A percentile compares a stretch with the other conserved stretches of the same genome.
Evolutionary conservation across 208 protist genomes (phyloP).

Genomic region (Leishmania mexicana): DNA sequence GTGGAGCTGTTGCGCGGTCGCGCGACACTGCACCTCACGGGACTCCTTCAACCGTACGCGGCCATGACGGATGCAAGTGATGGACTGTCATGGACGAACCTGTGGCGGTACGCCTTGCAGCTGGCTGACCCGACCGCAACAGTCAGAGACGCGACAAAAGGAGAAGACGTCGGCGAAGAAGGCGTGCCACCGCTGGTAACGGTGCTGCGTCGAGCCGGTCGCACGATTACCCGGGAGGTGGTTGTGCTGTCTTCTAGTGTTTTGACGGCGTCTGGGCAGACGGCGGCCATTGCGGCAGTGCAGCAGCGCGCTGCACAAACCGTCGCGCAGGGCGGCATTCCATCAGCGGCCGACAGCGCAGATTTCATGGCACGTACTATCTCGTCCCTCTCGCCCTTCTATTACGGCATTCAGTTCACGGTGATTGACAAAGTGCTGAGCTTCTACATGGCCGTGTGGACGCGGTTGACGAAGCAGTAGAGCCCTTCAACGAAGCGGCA

Average conservation of each 20-base stretch:
- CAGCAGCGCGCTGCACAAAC: slow-evolving; percentile 29
- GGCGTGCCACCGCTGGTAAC: slow-evolving; percentile 40
- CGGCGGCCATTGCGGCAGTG: slow-evolving; percentile 41
- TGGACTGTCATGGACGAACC: slow-evolving; percentile 15
- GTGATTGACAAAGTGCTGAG: slow-evolving; percentile 70
- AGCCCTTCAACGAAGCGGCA: background rate
- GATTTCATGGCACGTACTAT: slow-evolving; percentile 48
- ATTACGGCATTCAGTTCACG: slow-evolving; percentile 59
- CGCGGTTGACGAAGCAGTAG: slow-evolving; percentile 52
- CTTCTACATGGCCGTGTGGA: slow-evolving; percentile 88
- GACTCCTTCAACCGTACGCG: slow-evolving; percentile 59
- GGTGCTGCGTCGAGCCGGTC: slow-evolving; percentile 46
- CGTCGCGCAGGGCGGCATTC: slow-evolving; percentile 23
- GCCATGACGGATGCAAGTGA: slow-evolving; percentile 16
- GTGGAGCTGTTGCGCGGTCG: slow-evolving; percentile 71
- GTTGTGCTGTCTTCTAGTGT: slow-evolving; percentile 41
- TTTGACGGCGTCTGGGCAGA: slow-evolving; percentile 41
- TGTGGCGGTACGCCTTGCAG: slow-evolving; percentile 14
- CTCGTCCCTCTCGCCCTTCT: slow-evolving; percentile 60
- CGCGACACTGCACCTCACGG: slow-evolving; percentile 68
- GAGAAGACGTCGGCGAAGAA: slow-evolving; percentile 17
- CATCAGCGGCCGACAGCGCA: slow-evolving; percentile 58
- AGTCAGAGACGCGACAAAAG: background rate
- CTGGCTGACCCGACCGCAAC: background rate
- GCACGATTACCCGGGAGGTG: slow-evolving; percentile 47